phyloP scores from a whole-genome alignment of 495 filamentous ascomycete species.

The Rusavskia elegans region DNA sequence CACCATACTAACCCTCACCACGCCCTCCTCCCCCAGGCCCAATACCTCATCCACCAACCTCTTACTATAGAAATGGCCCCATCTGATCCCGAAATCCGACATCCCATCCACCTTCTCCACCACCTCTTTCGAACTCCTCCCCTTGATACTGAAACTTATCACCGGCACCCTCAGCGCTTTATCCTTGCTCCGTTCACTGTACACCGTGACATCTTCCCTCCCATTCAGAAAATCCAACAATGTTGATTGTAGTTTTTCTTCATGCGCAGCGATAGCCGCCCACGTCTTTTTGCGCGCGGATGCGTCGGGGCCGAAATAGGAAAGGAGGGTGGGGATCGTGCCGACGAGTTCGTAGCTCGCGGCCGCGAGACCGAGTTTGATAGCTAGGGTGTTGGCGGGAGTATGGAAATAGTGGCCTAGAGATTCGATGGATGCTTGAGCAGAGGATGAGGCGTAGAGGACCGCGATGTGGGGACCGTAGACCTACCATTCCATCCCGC shows the following conservation, averaged over 20 bases:
- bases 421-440: slow-evolving; percentile 31
- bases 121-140: slow-evolving; percentile 35
- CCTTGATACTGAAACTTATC: slow-evolving; percentile 47
- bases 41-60: slow-evolving; percentile 44
- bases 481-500: slow-evolving; percentile 21
- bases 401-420: slow-evolving; percentile 57
- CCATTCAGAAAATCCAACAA: slow-evolving; percentile 38
- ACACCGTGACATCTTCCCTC: slow-evolving; percentile 34
- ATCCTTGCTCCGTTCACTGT: slow-evolving; percentile 33
- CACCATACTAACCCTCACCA: slow-evolving; percentile 53
- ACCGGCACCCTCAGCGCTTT: slow-evolving; percentile 39
- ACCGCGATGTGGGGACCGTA: slow-evolving; percentile 57
- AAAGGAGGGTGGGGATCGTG: slow-evolving; percentile 36
- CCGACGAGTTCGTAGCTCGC: slow-evolving; percentile 50
- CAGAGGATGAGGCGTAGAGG: slow-evolving; percentile 40
- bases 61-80: slow-evolving; percentile 53
- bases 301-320: slow-evolving; percentile 33
- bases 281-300: slow-evolving; percentile 21
- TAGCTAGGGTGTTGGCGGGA: slow-evolving; percentile 29
- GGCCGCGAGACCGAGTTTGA: slow-evolving; percentile 50
- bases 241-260: slow-evolving; percentile 38
- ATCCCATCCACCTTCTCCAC: slow-evolving; percentile 45
- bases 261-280: slow-evolving; percentile 37
- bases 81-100: slow-evolving; percentile 42
- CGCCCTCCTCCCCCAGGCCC: slow-evolving; percentile 39